Base-by-base conservation (phyloP, 768 basidiomycete genomes). In the Hemileccinum impolitum region DNA sequence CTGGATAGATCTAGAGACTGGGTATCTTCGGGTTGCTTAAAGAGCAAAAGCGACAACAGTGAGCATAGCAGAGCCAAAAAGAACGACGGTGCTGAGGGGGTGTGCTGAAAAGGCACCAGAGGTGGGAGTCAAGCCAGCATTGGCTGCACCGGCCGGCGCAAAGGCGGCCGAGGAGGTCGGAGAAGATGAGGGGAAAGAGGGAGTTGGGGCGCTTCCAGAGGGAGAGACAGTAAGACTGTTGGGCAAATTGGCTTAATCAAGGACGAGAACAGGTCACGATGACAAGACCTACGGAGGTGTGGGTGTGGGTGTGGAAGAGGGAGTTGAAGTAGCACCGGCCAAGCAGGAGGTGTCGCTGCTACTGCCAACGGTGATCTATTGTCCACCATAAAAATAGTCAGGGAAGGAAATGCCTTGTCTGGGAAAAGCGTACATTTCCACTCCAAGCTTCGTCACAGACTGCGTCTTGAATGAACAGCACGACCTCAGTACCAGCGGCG, bases 361-460 rank as follows among this genome's bases (percentile, higher is more conserved):
- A 18, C 15, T 11, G 32, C 61, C 58, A 17, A 79, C 59, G 31
- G 64, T 63, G 54, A 74, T 56, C 76, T 77, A 34, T 46, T 19
- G 21, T 39, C 7, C 31, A 6, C 7, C 17, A 43, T 44, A 23
- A 25, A 9, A 41, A 42, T 28, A 10, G 13, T 23, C 5, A 36
- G 31, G 15, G 10, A 15, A 35, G 18, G 19, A 25, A 3, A 23
- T 23, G 6, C 6, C 23, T 10, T 12, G 17, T 39, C 21, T 14
- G 31, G 13, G 40, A 37, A 39, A 52, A 15, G 74, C 81, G 61
- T 52, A 88, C 87, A 11, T 55, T 57, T 31, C 70, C 72, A 55
- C 79, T 81, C 88, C 88, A 91, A 3, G 77, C 86, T 57, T 89
- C 85, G 3, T 82, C 61, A 25, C 71, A 78, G 30, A 58, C 46